phyloP scores from a whole-genome alignment of 2,329 filamentous ascomycete genomes.

The Colletotrichum theobromicola region DNA sequence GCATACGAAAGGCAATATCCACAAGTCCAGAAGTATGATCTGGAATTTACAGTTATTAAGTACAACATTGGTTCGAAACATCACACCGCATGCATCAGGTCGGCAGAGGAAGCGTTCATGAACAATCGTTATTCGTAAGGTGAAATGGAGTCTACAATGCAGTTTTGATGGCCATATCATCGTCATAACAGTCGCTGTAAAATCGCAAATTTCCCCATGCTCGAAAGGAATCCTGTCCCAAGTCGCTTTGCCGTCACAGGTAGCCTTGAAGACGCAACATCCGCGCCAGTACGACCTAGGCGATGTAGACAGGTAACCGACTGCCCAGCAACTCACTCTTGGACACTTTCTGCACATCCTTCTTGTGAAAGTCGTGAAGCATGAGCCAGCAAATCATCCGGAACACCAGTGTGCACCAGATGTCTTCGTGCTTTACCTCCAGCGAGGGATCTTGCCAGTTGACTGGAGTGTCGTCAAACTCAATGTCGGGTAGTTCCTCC shows the following conservation, averaged over 20 bases:
- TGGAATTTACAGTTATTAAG: background rate
- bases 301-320: constrained; percentile 61
- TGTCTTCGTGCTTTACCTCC: constrained; percentile 32
- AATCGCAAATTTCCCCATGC: background rate
- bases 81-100: background rate
- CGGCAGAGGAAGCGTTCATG: background rate
- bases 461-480: background rate
- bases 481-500: background rate
- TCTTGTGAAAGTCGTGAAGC: constrained; percentile 61
- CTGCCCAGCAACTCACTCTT: constrained; percentile 60
- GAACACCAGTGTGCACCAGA: constrained; percentile 62
- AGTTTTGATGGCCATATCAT: background rate
- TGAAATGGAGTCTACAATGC: background rate
- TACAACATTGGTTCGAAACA: background rate
- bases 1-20: background rate
- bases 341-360: constrained; percentile 52
- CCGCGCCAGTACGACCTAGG: constrained; percentile 17
- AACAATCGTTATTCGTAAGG: background rate
- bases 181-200: background rate
- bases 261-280: too few relatives aligned
- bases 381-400: constrained; percentile 64
- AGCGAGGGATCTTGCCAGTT: background rate
- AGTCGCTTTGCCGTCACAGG: too few relatives aligned
- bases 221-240: background rate
- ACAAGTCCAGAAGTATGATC: background rate